phyloP scores from a whole-genome alignment of 2,329 filamentous ascomycete genomes.

The Annulohypoxylon truncatum region DNA sequence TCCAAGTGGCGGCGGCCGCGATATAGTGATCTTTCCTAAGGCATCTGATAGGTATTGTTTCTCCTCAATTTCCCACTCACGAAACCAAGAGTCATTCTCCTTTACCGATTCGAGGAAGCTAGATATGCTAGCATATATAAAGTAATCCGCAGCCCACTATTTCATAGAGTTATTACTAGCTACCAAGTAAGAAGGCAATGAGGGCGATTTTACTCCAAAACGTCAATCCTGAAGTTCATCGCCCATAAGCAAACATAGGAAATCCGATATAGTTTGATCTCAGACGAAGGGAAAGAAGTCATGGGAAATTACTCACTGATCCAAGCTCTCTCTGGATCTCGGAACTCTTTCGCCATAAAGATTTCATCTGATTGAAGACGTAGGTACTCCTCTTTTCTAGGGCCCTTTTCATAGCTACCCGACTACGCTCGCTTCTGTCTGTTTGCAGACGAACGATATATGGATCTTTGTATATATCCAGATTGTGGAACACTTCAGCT shows the following conservation, averaged over 20 bases:
- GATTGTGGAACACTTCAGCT: conserved; percentile 51
- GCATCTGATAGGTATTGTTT: conserved; percentile 65
- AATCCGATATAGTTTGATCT: not conserved
- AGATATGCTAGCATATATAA: conserved; percentile 64
- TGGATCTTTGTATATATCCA: conserved; percentile 73
- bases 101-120: conserved; percentile 46
- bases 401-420: conserved; percentile 53
- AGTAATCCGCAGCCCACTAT: conserved; percentile 76
- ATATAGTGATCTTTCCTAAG: conserved; percentile 54
- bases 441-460: conserved; percentile 61
- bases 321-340: conserved; percentile 71
- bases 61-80: conserved; percentile 61
- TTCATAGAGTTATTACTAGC: not conserved
- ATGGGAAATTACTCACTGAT: conserved; percentile 35
- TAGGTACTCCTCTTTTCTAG: conserved; percentile 62
- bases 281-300: not conserved
- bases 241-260: not conserved
- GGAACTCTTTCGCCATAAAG: conserved; percentile 61
- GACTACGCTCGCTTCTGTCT: conserved; percentile 56
- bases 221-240: not conserved
- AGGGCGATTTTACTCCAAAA: not conserved
- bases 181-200: not conserved
- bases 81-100: conserved; percentile 47
- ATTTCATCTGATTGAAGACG: conserved; percentile 65
- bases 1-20: conserved; percentile 32